Base-by-base conservation (phyloP, 192 early-diverging fungal species). In the Coemansia sp. region DNA sequence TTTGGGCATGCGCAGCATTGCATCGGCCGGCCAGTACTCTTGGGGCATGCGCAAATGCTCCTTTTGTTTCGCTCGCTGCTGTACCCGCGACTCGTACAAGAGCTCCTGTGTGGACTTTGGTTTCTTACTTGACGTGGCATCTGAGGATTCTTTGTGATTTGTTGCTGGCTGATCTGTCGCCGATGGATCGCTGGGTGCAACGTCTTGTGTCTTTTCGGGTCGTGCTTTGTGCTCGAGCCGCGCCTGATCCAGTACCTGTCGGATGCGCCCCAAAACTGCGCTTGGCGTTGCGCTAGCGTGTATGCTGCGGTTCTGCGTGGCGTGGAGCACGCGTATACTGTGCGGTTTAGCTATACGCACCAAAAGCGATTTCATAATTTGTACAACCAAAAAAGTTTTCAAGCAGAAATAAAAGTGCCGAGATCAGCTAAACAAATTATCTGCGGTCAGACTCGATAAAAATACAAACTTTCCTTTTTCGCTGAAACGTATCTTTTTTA, bases 1-100 rank as follows among this genome's bases (percentile, higher is more conserved):
- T 55, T 57, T 67, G 55, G 78, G 78, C 72, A 80, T 71, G 21
- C 60, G 50, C 52, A 63, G 57, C 9, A 38, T 23, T 2, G 55
- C 32, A 2, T 43, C 64, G 0, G 62, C 64, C 14, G 57, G 48
- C 58, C 43, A 51, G 50, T 60, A 57, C 63, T 64, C 69, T 4
- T 52, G 49, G 29, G 55, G 23, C 55, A 57, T 45, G 63, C 50
- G 35, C 15, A 27, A 35, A 23, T 47, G 52, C 55, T 35, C 54
- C 55, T 49, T 49, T 17, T 56, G 57, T 35, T 48, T 49, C 32
- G 27, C 15, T 8, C 37, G 60, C 35, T 45, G 51, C 57, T 57
- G 39, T n/a, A 25, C n/a, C 15, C 53, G 53, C 51, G 21, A 21
- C 21, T 23, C 24, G 24, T 53, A 53, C 51, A 23, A 2, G 21